A percentile compares a stretch with the other conserved stretches of the same genome.
phyloP scores from a whole-genome alignment of 495 filamentous ascomycete species.

The Copromyces sp. region DNA sequence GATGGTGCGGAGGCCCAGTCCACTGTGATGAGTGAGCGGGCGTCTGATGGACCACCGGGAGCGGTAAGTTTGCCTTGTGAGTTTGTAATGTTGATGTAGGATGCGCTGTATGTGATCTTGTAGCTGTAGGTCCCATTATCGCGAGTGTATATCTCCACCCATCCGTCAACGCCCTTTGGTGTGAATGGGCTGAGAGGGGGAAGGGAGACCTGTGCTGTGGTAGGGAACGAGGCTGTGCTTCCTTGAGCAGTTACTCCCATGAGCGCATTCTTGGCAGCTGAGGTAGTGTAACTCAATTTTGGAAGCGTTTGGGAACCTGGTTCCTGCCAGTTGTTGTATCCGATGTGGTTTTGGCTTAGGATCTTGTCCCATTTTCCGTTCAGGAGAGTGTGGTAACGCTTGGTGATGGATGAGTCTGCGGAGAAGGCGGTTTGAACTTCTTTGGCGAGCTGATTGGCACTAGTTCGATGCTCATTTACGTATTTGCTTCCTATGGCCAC shows the following conservation, averaged over 20 bases:
- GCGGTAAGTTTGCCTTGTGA: slow-evolving; percentile 31
- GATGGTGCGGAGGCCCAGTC: slow-evolving; percentile 43
- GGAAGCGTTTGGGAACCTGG: slow-evolving; percentile 45
- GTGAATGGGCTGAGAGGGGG: slow-evolving; percentile 43
- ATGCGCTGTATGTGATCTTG: slow-evolving; percentile 33
- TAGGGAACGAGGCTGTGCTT: slow-evolving; percentile 39
- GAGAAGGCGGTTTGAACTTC: slow-evolving; percentile 43
- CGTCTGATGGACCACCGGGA: slow-evolving; percentile 29
- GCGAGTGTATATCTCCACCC: slow-evolving; percentile 48
- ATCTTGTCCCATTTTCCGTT: slow-evolving; percentile 54
- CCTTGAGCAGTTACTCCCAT: slow-evolving; percentile 49
- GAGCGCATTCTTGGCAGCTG: slow-evolving; percentile 36
- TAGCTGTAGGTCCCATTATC: slow-evolving; percentile 43
- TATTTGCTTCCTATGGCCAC: slow-evolving; percentile 14
- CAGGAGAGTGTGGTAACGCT: slow-evolving; percentile 44
- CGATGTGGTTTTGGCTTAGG: slow-evolving; percentile 24
- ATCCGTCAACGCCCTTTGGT: slow-evolving; percentile 30
- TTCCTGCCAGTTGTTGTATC: slow-evolving; percentile 42
- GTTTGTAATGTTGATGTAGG: slow-evolving; percentile 42
- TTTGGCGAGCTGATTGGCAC: slow-evolving; percentile 38
- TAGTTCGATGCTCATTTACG: slow-evolving; percentile 15
- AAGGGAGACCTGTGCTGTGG: slow-evolving; percentile 34
- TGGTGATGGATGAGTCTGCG: slow-evolving; percentile 43
- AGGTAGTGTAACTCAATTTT: slow-evolving; percentile 30
- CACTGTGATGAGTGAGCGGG: slow-evolving; percentile 39